Evolutionary conservation across 202 grass and related monocot genomes (phyloP), one percentile per base, ranked within the genome.

Genomic region (Cymbopogon flexuosus): DNA sequence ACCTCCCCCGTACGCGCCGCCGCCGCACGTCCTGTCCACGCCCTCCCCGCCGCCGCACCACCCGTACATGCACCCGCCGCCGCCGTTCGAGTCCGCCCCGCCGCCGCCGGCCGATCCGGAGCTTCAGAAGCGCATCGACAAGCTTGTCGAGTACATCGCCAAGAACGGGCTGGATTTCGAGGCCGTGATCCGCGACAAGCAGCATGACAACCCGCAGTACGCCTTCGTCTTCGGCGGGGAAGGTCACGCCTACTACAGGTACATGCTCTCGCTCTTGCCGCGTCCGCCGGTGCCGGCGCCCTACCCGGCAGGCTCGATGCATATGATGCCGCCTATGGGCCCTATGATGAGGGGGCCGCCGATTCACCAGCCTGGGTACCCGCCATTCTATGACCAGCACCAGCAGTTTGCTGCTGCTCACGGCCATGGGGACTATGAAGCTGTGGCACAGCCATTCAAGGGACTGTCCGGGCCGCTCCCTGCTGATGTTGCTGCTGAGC

Each of bases 121-220:
- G 76, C 96, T 98, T 22, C 96, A 98, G 62, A 98, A 98, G 73
- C 92, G 92, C 46, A 98, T 98, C 62, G 96, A 98, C 79, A 98
- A 98, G 77, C 76, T 98, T 73, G 92, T 94, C 0, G 95, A 98
- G 76, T 98, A 98, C 86, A 84, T 88, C 81, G 92, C 84, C 73
- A 98, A 98, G 81, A 93, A 95, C 60, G 95, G 95, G 35, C 92
- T 84, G 2, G 92, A 93, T 30, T 98, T 98, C 82, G 95, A 98
- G 81, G 81, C 73, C 36, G 73, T 95, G 92, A 95, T 98, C 80
- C 90, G 95, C 57, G 95, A 98, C 58, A 98, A 98, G 89, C 92
- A 98, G 79, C 90, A 92, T 64, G 92, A 98, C 75, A 98, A 95
- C 69, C 95, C 92, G 24, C 90, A 90, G 70, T 98, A 98, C 80